These are phyloP conservation scores for Phytophthora kernoviae DNA, from an alignment of 352 stramenopile genomes.

Conservation along the genomic window DNA sequence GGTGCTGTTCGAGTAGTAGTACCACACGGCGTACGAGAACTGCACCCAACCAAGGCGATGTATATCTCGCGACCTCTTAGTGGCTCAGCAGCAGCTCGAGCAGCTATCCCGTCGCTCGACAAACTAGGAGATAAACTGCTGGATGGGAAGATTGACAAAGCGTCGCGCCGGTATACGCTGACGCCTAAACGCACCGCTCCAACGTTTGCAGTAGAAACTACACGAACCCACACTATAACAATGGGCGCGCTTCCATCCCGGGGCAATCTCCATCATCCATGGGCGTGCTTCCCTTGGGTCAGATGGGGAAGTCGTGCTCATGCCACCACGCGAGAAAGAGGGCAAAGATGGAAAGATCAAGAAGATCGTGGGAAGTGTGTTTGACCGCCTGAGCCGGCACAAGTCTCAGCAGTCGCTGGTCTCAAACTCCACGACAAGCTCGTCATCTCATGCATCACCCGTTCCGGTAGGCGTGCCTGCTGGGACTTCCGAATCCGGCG, in stretches of 20 bases:
- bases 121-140: slow-evolving; percentile 20
- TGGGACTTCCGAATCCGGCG: slow-evolving; percentile 12
- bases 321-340: slow-evolving; percentile 29
- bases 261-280: slow-evolving; percentile 32
- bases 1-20: slow-evolving; percentile 26
- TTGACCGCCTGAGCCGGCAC: slow-evolving; percentile 71
- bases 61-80: slow-evolving; percentile 64
- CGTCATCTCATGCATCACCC: slow-evolving; percentile 25
- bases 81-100: slow-evolving; percentile 21
- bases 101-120: slow-evolving; percentile 16
- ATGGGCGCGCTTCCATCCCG: slow-evolving; percentile 42
- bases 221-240: slow-evolving; percentile 35
- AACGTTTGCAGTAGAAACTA: slow-evolving; percentile 40
- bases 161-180: slow-evolving; percentile 40
- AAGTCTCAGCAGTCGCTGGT: slow-evolving; percentile 49
- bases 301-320: slow-evolving; percentile 28
- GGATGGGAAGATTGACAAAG: slow-evolving; percentile 19
- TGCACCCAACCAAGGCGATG: slow-evolving; percentile 71
- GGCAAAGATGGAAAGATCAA: slow-evolving; percentile 75
- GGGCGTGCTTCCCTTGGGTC: slow-evolving; percentile 23
- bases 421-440: slow-evolving; percentile 14
- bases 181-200: slow-evolving; percentile 34
- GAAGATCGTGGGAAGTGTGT: slow-evolving; percentile 78
- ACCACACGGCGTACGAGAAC: slow-evolving; percentile 59
- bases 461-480: slow-evolving; percentile 12